These are phyloP conservation scores for Podaxis carcinomalis DNA, from an alignment of 768 basidiomycete genomes.

Conservation along the genomic window DNA sequence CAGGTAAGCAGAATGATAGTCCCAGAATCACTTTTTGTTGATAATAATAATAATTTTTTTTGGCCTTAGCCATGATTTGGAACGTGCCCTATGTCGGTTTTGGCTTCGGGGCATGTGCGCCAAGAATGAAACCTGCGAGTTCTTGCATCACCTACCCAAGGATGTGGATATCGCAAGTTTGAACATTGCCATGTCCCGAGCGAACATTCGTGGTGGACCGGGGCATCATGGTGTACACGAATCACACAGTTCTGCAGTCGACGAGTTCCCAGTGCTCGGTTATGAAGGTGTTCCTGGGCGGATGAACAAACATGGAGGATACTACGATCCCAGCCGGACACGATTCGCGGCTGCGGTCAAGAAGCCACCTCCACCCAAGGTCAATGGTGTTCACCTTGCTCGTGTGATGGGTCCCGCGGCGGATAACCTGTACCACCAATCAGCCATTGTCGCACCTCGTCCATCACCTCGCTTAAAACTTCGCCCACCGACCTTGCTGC, in stretches of 20 bases:
- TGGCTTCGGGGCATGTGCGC: constrained; percentile 98
- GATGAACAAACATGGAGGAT: constrained; percentile 36
- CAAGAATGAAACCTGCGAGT: constrained; percentile 95
- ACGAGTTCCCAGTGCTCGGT: constrained; percentile 74
- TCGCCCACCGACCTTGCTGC: constrained; percentile 76
- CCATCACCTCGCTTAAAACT: constrained; percentile 84
- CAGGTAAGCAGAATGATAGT: constrained; percentile 53
- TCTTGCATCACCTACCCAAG: constrained; percentile 86
- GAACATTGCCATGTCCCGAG: constrained; percentile 62
- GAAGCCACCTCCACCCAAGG: constrained; percentile 43
- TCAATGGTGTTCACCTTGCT: constrained; percentile 48
- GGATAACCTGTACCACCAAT: constrained; percentile 60
- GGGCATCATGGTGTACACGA: constrained; percentile 29
- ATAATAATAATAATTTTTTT: constrained; percentile 1
- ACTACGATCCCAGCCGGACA: constrained; percentile 82
- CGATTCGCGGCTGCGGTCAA: constrained; percentile 91
- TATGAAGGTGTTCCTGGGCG: constrained; percentile 38
- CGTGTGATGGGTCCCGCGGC: constrained; percentile 50
- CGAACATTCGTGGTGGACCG: constrained; percentile 50
- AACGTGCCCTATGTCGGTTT: constrained; percentile 92
- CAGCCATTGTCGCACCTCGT: constrained; percentile 71
- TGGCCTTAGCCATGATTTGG: constrained; percentile 78
- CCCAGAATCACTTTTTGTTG: constrained; percentile 7
- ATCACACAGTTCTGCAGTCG: constrained; percentile 38
- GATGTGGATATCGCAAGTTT: constrained; percentile 76